Conservation (phyloP, 2,329 filamentous ascomycete genomes). For the Diplodia intermedia region DNA sequence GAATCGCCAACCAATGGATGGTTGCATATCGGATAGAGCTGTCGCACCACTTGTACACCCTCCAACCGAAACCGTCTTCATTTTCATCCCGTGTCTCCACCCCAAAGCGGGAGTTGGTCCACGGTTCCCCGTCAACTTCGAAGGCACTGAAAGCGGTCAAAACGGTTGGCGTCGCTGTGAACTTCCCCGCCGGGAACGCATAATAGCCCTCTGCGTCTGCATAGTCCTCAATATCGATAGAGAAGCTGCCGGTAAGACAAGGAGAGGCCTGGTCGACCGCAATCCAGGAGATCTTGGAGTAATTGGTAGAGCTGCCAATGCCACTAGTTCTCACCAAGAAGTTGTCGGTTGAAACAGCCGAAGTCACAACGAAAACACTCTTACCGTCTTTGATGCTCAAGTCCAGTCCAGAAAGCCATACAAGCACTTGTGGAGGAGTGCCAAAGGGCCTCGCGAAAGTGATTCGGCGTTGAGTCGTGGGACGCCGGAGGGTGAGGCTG, state of each 20-base stretch:
- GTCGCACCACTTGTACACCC: not conserved
- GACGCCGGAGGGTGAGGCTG: not conserved
- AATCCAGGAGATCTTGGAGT: not conserved
- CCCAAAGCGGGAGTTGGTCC: not conserved
- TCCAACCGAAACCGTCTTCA: not conserved
- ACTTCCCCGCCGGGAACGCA: not conserved
- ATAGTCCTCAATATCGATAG: not conserved
- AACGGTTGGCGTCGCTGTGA: not conserved
- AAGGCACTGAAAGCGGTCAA: not conserved
- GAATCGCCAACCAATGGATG: not conserved
- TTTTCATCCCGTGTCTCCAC: not conserved
- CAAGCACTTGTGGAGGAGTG: not conserved
- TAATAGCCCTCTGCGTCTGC: not conserved
- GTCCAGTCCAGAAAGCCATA: not conserved
- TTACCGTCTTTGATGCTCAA: not conserved
- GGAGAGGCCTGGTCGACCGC: not conserved
- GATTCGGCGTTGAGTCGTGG: not conserved
- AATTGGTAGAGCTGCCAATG: not conserved
- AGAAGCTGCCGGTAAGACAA: not conserved
- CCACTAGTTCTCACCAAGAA: not conserved
- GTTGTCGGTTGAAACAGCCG: not conserved
- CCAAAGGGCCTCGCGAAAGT: not conserved
- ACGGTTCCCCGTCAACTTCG: not conserved
- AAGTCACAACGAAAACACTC: not conserved
- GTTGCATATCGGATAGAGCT: not conserved